Percentiles rank a stretch among this genome's conserved stretches.
Conservation (phyloP, 202 grass and related monocot species). For the Saccharum hybrid region DNA sequence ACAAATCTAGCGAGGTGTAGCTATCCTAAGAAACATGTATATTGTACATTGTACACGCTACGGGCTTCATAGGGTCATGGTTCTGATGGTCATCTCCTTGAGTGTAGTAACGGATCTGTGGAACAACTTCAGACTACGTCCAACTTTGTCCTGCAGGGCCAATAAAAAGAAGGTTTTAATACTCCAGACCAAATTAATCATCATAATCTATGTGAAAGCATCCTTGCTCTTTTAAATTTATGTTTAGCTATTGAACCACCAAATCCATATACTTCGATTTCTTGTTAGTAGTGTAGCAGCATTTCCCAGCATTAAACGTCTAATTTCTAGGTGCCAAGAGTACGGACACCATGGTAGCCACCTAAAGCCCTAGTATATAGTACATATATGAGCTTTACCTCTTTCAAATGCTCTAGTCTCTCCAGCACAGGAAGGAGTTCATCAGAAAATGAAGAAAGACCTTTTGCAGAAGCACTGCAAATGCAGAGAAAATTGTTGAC, state of each 20-base stretch:
- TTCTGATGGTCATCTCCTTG: constrained; percentile 83
- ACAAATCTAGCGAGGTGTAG: constrained; percentile 16
- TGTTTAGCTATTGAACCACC: not conserved
- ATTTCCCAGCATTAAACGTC: not conserved
- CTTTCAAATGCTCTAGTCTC: constrained; percentile 83
- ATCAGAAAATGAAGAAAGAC: constrained; percentile 67
- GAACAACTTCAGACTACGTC: constrained; percentile 78
- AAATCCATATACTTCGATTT: not conserved
- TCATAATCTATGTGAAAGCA: not conserved
- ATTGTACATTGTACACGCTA: constrained; percentile 24
- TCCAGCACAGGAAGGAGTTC: constrained; percentile 77
- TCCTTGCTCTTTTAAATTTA: not conserved
- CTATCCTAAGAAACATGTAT: constrained; percentile 33
- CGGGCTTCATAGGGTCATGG: constrained; percentile 56
- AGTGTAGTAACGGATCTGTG: constrained; percentile 75
- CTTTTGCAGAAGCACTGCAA: constrained; percentile 51
- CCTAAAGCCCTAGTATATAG: not conserved
- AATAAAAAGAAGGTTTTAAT: not conserved
- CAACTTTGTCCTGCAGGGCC: constrained; percentile 75
- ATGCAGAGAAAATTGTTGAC: constrained; percentile 27
- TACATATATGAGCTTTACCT: constrained; percentile 54
- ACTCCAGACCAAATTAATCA: not conserved
- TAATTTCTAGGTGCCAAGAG: not conserved
- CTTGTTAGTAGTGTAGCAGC: not conserved
- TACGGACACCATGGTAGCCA: not conserved